Evolutionary conservation across 352 stramenopile genomes (phyloP), one percentile per base, ranked within the genome.

Genomic region (Blastocystis hominis): DNA sequence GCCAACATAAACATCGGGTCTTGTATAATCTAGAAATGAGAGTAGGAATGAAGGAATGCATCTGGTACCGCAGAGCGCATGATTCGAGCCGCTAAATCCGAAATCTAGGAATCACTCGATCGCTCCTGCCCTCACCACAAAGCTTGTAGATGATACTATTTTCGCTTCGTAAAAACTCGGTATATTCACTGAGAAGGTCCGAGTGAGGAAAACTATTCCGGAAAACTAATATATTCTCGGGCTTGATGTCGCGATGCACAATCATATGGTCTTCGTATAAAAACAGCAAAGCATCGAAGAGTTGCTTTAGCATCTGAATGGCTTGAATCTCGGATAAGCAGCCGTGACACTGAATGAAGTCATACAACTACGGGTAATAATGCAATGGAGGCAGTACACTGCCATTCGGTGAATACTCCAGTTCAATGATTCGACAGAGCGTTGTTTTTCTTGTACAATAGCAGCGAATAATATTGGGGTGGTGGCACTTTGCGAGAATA

Each of bases 211-310:
- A 44, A 13, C 38, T 34, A 15, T 47, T 61, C 44, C 50, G 46
- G 30, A 80, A 80, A 36, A 80, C 47, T 5, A 80, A 47, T 34
- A 80, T 66, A 36, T 80, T 80, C 53, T 80, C 70, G 10, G 70
- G 70, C 40, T 80, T 80, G 46, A 80, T 64, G 20, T 80, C 70
- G 36, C 70, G 70, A 66, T 80, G 70, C 20, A 80, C 13, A 17
- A 80, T 46, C 3, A 9, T 20, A 13, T 46, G 38, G 20, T 15
- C n/a, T 6, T 80, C 47, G 46, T 66, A 80, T 9, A 80, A 20
- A 40, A 64, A 80, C 7, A 80, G 24, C 38, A 80, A 46, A 15
- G 70, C 70, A 36, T 64, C 53, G 5, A 80, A 47, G 17, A 80
- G 38, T 36, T 80, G 70, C 17, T 15, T 53, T 24, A 80, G 5